phyloP scores from a whole-genome alignment of 768 basidiomycete genomes.

The Naematelia aurantialba region DNA sequence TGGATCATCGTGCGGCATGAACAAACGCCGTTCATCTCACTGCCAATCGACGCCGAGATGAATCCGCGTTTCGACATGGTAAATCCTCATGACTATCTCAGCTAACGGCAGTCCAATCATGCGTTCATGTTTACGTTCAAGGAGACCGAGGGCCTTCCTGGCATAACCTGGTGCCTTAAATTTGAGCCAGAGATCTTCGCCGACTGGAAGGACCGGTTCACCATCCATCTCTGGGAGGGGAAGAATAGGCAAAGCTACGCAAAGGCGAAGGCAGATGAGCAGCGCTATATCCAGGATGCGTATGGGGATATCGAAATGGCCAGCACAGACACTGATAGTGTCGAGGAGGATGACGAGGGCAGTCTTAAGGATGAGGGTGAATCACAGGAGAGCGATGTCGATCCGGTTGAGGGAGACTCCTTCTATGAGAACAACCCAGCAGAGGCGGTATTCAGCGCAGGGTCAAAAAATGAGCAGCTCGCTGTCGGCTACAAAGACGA shows the following conservation, averaged over 20 bases:
- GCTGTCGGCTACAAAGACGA: conserved; percentile 95
- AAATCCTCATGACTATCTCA: background rate
- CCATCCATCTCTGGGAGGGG: conserved; percentile 73
- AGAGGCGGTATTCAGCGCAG: conserved; percentile 51
- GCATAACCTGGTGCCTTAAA: conserved; percentile 75
- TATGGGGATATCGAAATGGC: conserved; percentile 79
- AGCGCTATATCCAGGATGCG: conserved; percentile 72
- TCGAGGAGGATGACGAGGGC: conserved; percentile 59
- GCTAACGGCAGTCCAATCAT: conserved; percentile 37
- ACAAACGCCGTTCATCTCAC: conserved; percentile 40
- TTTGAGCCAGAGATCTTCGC: conserved; percentile 63
- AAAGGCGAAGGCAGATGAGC: conserved; percentile 73
- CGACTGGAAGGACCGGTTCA: conserved; percentile 62
- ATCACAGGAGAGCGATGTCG: conserved; percentile 8
- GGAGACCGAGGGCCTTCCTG: conserved; percentile 53
- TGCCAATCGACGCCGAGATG: conserved; percentile 47
- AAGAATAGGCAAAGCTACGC: conserved; percentile 68
- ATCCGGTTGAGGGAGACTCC: conserved; percentile 47
- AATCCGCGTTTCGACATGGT: conserved; percentile 41
- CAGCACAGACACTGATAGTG: conserved; percentile 59
- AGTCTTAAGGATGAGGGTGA: conserved; percentile 24
- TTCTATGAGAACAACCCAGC: conserved; percentile 52
- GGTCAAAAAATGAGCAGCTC: conserved; percentile 78
- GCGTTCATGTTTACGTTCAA: conserved; percentile 88
- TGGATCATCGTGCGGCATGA: conserved; percentile 48